These are phyloP conservation scores for Magnusiomyces ingens DNA, from an alignment of 1,139 yeast species.

Conservation along the genomic window DNA sequence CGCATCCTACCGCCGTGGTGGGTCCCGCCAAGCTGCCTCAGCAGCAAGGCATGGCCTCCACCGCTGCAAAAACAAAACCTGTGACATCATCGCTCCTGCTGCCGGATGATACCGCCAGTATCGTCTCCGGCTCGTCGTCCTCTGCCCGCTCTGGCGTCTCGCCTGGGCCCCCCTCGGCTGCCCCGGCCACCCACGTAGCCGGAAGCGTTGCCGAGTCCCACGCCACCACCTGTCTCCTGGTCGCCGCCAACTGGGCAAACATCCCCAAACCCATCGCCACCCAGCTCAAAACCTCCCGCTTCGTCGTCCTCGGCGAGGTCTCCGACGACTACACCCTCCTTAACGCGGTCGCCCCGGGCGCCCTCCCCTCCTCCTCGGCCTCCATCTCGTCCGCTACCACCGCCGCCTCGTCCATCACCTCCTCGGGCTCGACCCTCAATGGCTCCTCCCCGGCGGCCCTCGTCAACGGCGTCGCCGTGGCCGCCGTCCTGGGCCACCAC, in stretches of 20 bases:
- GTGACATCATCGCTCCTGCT: not conserved
- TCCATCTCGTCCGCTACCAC: not conserved
- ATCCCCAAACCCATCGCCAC: constrained; percentile 3
- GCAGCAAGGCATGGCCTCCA: not conserved
- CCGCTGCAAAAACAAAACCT: not conserved
- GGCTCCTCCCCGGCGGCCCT: not conserved
- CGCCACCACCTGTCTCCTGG: not conserved
- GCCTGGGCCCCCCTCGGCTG: not conserved
- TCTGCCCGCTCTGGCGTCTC: not conserved
- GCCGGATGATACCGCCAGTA: not conserved
- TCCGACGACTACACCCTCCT: not conserved
- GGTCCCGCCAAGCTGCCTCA: not conserved
- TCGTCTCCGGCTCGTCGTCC: not conserved
- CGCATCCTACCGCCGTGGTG: not conserved
- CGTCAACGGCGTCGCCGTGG: not conserved
- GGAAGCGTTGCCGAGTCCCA: constrained; percentile 1
- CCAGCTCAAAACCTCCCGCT: constrained; percentile 4
- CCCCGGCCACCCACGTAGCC: not conserved
- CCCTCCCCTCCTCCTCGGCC: not conserved
- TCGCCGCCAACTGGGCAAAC: not conserved
- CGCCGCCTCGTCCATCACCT: not conserved
- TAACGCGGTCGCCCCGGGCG: not conserved
- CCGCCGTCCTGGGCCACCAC: constrained; percentile 35
- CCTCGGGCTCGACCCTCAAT: not conserved
- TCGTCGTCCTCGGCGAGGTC: not conserved